Evolutionary conservation across 2,329 filamentous ascomycete species (phyloP).

Genomic region (Xylariomycetidae sp.): DNA sequence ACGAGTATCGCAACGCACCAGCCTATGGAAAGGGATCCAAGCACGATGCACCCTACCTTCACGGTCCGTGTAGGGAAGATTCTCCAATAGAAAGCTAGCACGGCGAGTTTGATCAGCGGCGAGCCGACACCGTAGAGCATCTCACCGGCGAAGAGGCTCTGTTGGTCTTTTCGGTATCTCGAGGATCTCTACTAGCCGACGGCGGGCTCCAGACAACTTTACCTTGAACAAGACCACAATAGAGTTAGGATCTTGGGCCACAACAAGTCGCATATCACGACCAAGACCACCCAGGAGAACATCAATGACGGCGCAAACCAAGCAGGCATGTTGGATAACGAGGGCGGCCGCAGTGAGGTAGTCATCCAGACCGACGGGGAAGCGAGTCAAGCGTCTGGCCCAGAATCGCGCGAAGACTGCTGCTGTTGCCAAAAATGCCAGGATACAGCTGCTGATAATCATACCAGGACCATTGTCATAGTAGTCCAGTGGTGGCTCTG

Average conservation of each 20-base stretch:
- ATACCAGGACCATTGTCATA: constrained; percentile 3
- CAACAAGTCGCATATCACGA: no score
- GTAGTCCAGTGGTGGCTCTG: constrained; percentile 4
- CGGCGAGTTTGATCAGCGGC: constrained; percentile 7
- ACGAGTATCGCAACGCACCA: constrained; percentile 9
- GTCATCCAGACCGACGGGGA: no score
- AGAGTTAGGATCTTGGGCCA: no score
- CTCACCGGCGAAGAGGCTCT: constrained; percentile 24
- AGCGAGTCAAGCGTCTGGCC: constrained; percentile 1
- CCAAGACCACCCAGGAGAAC: no score
- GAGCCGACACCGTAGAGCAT: constrained; percentile 5
- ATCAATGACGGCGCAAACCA: no score
- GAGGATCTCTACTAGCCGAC: no score
- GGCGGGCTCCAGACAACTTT: no score
- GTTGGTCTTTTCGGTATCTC: no score
- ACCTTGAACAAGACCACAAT: no score
- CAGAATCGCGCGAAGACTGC: constrained; percentile 3
- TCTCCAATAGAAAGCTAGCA: constrained; percentile 7
- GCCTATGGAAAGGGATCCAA: constrained; percentile 1
- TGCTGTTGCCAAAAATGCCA: not conserved
- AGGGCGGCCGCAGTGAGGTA: no score
- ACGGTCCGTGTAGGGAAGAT: constrained; percentile 9
- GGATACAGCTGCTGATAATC: not conserved
- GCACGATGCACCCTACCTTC: constrained; percentile 2
- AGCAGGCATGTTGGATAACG: no score